Evolutionary conservation across 1,284 basidiomycete species (phyloP), one percentile per base, ranked within the genome.

Genomic region (Xerocomus subilludens): DNA sequence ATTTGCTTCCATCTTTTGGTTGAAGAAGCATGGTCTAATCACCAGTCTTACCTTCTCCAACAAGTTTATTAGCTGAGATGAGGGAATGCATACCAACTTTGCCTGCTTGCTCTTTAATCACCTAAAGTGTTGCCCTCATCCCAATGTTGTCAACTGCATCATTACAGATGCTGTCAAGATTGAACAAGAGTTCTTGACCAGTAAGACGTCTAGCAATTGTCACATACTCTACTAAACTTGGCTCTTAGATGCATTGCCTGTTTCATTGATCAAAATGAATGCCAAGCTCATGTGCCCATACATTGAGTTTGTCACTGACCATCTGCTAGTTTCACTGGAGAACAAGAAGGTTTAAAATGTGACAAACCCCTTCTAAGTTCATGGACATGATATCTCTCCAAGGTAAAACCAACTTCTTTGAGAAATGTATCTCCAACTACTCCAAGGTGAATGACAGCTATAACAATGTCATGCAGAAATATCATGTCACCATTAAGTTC

Each of bases 21-120:
- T 99, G 82, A 99, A 99, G 92, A 99, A 99, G 88, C 94, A 98
- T 67, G 98, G 98, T 63, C 89, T 99, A 60, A 99, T 99, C 98
- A 97, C 97, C 65, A 98, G 98, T 59, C 89, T 99, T 64, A 98
- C 97, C 1, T 98, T 97, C 87, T 99, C 98, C 62, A 98, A 98
- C 84, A 96, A 98, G 87, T 92, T 99, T 83, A 99, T 99, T 86
- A 97, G 95, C 71, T 93, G 97, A 62, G 98, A 99, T 82, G 98
- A 99, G 86, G 98, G 98, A 71, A 94, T 99, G 89, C 98, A 99
- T 86, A 99, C 98, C 88, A 98, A 97, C 84, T 98, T 99, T 83
- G 97, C 98, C 2, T 99, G 98, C 85, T 87, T 99, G 27, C 90
- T 99, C 69, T 98, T 99, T 88, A 92, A 90, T 77, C 96, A 98